These are phyloP conservation scores for Juncus effusus DNA, from an alignment of 176 grass and related monocot genomes.

Conservation along the genomic window DNA sequence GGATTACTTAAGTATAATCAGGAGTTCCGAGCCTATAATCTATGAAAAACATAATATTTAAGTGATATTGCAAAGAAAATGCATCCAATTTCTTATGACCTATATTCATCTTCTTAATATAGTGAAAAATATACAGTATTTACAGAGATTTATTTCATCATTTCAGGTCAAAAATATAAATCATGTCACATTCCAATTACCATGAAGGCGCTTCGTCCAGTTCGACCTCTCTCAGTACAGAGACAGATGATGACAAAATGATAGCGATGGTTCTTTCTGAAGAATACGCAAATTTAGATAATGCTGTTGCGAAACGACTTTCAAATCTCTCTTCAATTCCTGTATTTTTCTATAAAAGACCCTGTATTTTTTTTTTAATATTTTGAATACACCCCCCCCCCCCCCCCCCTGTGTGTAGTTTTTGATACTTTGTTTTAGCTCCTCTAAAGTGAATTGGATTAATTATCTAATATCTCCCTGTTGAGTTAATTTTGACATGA, in stretches of 20 bases:
- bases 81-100: no score
- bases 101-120: no score
- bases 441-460: no score
- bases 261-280: conserved; percentile 94
- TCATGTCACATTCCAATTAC: conserved; percentile 44
- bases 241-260: conserved; percentile 82
- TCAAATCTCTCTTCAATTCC: conserved; percentile 76
- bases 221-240: conserved; percentile 48
- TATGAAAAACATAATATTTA: no score
- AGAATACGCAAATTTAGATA: conserved; percentile 92
- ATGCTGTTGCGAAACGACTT: conserved; percentile 83
- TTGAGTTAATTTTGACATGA: no score
- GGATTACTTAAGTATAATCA: no score
- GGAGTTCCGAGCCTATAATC: no score
- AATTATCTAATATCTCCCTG: neutral
- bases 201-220: conserved; percentile 71
- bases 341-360: conserved; percentile 41
- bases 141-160: neutral
- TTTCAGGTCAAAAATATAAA: no score
- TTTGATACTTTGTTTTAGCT: neutral
- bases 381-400: neutral
- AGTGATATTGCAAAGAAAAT: no score
- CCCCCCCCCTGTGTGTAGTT: conserved; percentile 14
- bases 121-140: neutral
- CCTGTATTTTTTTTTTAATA: neutral